These are phyloP conservation scores for Boletellus ananas DNA, from an alignment of 768 basidiomycete genomes.

Conservation along the genomic window DNA sequence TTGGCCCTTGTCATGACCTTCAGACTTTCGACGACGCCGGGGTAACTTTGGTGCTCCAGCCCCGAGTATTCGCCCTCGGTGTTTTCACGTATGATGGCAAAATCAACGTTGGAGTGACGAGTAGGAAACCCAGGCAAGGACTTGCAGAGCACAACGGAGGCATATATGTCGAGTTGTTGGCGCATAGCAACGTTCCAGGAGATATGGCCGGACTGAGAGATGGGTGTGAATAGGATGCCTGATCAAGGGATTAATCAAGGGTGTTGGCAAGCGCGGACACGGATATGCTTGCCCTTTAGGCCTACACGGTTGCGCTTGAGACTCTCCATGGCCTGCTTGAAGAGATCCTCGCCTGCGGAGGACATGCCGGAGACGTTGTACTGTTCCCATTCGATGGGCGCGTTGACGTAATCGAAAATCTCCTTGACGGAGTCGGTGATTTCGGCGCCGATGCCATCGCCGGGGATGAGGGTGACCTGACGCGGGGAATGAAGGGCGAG, in stretches of 20 bases:
- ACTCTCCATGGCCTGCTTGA: slow-evolving; percentile 97
- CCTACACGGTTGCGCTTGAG: slow-evolving; percentile 97
- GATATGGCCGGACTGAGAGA: slow-evolving; percentile 93
- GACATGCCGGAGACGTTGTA: slow-evolving; percentile 98
- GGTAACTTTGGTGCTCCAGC: slow-evolving; percentile 95
- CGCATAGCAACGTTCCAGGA: slow-evolving; percentile 99
- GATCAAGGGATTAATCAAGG: slow-evolving; percentile 4
- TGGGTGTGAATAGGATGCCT: slow-evolving; percentile 99
- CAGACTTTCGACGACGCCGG: slow-evolving; percentile 96
- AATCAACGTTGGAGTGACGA: slow-evolving; percentile 94
- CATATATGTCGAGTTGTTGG: slow-evolving; percentile 98
- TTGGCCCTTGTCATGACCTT: slow-evolving; percentile 96
- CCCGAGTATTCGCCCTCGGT: slow-evolving; percentile 99
- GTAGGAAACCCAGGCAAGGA: slow-evolving; percentile 95
- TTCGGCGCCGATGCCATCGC: slow-evolving; percentile 96
- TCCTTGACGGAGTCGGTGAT: slow-evolving; percentile 99
- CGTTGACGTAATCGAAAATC: slow-evolving; percentile 96
- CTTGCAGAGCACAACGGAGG: slow-evolving; percentile 97
- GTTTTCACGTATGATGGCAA: slow-evolving; percentile 99
- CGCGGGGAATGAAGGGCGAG: slow-evolving; percentile 20
- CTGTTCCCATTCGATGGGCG: slow-evolving; percentile 98
- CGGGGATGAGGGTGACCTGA: slow-evolving; percentile 95
- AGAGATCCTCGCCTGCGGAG: slow-evolving; percentile 87
- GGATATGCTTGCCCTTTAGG: slow-evolving; percentile 72
- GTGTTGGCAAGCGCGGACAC: background rate